These are phyloP conservation scores for Botrytis porri DNA, from an alignment of 2,329 filamentous ascomycete species.

Conservation along the genomic window DNA sequence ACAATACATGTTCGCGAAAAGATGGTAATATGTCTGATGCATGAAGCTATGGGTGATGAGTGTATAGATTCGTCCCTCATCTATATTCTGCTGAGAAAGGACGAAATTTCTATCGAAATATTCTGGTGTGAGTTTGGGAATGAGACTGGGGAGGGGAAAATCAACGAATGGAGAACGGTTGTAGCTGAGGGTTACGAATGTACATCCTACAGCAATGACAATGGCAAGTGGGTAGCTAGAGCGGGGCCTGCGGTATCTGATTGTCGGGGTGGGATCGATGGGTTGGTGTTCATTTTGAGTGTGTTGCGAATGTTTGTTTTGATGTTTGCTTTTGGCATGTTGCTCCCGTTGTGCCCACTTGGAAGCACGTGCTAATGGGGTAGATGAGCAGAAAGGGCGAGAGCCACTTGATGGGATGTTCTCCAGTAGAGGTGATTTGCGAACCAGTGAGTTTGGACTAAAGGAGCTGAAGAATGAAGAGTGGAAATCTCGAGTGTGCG, in stretches of 20 bases:
- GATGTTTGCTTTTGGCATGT: not conserved
- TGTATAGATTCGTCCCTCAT: constrained; percentile 8
- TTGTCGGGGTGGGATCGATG: not conserved
- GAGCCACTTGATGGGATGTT: not conserved
- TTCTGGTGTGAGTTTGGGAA: not conserved
- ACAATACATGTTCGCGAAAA: constrained; percentile 4
- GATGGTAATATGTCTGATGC: constrained; percentile 1
- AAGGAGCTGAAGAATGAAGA: not conserved
- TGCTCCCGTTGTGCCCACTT: not conserved
- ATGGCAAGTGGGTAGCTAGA: constrained; percentile 14
- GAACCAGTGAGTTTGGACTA: not conserved
- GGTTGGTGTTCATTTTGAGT: not conserved
- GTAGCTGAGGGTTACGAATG: constrained; percentile 11
- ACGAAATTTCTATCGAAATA: not conserved
- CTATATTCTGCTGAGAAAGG: constrained; percentile 7
- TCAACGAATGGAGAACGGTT: constrained; percentile 7
- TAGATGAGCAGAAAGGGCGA: constrained; percentile 9
- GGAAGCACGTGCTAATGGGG: not conserved
- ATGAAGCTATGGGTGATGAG: constrained; percentile 11
- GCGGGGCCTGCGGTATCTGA: not conserved
- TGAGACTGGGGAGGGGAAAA: not conserved
- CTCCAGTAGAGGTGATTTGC: not conserved
- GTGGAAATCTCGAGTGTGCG: not conserved
- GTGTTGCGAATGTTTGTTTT: not conserved
- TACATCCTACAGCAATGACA: constrained; percentile 1